A percentile compares a stretch with the other conserved stretches of the same genome.
Conservation (phyloP, 2,329 filamentous ascomycete species). For the Orbilia oligospora region DNA sequence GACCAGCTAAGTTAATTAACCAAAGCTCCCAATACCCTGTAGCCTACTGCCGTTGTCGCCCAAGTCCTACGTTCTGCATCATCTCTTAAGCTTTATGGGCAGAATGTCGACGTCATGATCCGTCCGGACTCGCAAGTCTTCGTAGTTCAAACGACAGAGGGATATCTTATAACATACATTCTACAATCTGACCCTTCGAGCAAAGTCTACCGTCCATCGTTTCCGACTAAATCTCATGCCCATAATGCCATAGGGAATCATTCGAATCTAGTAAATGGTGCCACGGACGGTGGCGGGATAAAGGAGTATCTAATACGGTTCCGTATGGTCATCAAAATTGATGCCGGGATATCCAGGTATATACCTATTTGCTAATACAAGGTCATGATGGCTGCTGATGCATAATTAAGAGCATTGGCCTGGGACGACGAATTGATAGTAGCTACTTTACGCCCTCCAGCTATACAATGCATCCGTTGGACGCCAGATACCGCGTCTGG, state of each 20-base stretch:
- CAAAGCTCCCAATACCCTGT: conserved; percentile 65
- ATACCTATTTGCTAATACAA: background rate
- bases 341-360: conserved; percentile 80
- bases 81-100: conserved; percentile 86
- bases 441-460: conserved; percentile 89
- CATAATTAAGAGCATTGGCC: conserved; percentile 79
- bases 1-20: conserved; percentile 56
- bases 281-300: conserved; percentile 84
- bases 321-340: conserved; percentile 97
- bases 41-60: conserved; percentile 91
- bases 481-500: conserved; percentile 81
- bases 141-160: conserved; percentile 86
- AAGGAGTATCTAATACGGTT: conserved; percentile 91
- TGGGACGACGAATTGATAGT: conserved; percentile 94
- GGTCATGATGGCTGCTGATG: background rate
- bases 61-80: conserved; percentile 84
- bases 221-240: conserved; percentile 77
- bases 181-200: conserved; percentile 86
- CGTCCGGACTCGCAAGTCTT: conserved; percentile 93
- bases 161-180: conserved; percentile 94
- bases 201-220: conserved; percentile 86
- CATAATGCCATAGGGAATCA: conserved; percentile 65
- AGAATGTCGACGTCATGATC: conserved; percentile 85
- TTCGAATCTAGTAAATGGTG: conserved; percentile 74
- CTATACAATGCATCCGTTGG: conserved; percentile 98